Evolutionary conservation across 257 asterid species (phyloP).

Genomic region (Petunia axillaris): DNA sequence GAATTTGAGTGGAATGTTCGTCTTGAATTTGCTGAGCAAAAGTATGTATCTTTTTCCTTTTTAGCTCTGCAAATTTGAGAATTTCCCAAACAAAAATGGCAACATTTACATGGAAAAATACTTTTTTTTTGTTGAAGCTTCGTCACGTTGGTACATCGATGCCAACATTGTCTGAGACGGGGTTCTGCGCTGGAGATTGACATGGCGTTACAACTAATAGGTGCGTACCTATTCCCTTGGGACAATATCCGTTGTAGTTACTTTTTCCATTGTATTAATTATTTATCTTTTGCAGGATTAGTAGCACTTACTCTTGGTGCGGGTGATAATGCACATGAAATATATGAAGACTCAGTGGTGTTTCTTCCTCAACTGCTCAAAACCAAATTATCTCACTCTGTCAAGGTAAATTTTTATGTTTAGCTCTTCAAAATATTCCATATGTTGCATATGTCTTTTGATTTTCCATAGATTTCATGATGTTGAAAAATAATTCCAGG

Average conservation of each 20-base stretch:
- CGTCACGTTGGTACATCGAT: not conserved
- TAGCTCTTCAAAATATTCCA: too few relatives aligned
- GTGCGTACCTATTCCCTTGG: too few relatives aligned
- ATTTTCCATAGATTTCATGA: too few relatives aligned
- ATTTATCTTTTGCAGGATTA: not conserved
- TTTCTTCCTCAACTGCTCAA: not conserved
- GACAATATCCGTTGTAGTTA: too few relatives aligned
- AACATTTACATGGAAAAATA: too few relatives aligned
- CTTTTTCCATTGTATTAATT: too few relatives aligned
- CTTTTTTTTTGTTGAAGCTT: not conserved
- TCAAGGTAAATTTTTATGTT: not conserved
- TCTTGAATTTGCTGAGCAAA: not conserved
- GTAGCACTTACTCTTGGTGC: not conserved
- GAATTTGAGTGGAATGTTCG: not conserved
- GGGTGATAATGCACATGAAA: not conserved
- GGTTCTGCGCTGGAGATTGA: not conserved
- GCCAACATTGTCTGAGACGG: constrained; percentile 20
- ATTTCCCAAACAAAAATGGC: too few relatives aligned
- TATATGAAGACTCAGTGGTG: not conserved
- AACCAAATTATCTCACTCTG: not conserved
- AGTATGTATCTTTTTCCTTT: not conserved
- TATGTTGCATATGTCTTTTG: too few relatives aligned
- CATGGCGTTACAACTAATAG: not conserved
- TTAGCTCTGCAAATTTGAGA: too few relatives aligned
- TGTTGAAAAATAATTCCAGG: too few relatives aligned